Percentiles rank a stretch among this genome's conserved stretches.
Evolutionary conservation across 73 alveolate species (phyloP).

Genomic region (Symbiodinium natans): DNA sequence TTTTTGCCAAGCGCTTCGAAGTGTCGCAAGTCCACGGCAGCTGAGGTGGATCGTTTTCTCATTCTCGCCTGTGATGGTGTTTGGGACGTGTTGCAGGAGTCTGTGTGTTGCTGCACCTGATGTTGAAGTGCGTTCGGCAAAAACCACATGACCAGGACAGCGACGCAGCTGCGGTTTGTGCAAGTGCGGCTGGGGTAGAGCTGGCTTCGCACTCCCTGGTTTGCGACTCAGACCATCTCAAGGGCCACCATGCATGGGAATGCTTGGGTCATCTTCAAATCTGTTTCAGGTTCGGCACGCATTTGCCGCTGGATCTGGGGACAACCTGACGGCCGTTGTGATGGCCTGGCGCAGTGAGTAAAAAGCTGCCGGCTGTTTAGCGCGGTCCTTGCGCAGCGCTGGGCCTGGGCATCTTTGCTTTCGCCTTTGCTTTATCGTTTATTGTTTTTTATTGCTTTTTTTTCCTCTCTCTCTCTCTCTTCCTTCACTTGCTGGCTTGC

Average conservation of each 20-base stretch:
- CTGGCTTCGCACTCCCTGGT: slow-evolving; percentile 60
- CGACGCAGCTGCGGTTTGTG: slow-evolving; percentile 79
- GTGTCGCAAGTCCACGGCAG: too few species aligned
- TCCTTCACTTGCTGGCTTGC: too few species aligned
- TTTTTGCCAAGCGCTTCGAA: too few species aligned
- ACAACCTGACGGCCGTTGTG: slow-evolving; percentile 76
- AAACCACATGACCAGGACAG: neutral
- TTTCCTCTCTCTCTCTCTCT: too few species aligned
- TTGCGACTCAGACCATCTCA: neutral
- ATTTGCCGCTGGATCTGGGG: slow-evolving; percentile 67
- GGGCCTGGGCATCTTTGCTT: too few species aligned
- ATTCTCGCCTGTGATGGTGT: slow-evolving; percentile 97
- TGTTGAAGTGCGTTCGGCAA: neutral
- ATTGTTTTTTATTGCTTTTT: too few species aligned
- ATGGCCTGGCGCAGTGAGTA: slow-evolving; percentile 32
- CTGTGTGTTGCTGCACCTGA: neutral
- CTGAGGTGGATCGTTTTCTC: slow-evolving; percentile 95
- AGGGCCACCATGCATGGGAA: neutral
- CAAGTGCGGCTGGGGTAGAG: slow-evolving; percentile 61
- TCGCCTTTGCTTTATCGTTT: too few species aligned
- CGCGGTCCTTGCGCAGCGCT: too few species aligned
- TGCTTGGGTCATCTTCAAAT: neutral
- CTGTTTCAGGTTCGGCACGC: slow-evolving; percentile 41
- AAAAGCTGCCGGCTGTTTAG: too few species aligned
- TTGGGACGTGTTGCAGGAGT: slow-evolving; percentile 96